Conservation (phyloP, 805 yeast species). For the Pichia occidentalis region DNA sequence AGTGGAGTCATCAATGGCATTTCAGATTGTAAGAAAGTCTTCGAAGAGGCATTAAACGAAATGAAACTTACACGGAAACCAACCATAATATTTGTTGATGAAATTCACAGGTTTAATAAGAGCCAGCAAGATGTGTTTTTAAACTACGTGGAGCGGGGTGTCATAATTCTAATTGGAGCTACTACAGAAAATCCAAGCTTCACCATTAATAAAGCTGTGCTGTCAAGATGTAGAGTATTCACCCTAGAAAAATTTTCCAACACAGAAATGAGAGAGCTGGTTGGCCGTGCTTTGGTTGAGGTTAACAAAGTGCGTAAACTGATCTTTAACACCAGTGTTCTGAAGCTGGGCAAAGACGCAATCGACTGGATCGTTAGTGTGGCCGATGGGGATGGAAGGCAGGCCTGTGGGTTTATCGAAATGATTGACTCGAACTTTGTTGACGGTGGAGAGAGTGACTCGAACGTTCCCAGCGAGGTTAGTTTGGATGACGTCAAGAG, state of each 20-base stretch:
- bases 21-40: slow-evolving; percentile 55
- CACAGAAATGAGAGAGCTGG: slow-evolving; percentile 45
- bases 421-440: slow-evolving; percentile 51
- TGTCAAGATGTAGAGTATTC: slow-evolving; percentile 80
- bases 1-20: slow-evolving; percentile 77
- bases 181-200: slow-evolving; percentile 93
- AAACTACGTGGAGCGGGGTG: slow-evolving; percentile 80
- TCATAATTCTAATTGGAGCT: slow-evolving; percentile 83
- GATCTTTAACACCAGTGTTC: slow-evolving; percentile 42
- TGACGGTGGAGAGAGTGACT: slow-evolving; percentile 6
- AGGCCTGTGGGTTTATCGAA: slow-evolving; percentile 76
- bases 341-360: slow-evolving; percentile 49
- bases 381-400: slow-evolving; percentile 84
- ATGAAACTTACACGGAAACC: slow-evolving; percentile 41
- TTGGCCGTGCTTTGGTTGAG: slow-evolving; percentile 51
- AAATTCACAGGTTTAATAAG: slow-evolving; percentile 81
- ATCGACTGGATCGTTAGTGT: slow-evolving; percentile 63
- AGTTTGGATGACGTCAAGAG: slow-evolving; percentile 33
- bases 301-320: slow-evolving; percentile 54
- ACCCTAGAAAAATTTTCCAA: slow-evolving; percentile 48
- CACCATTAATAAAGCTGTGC: slow-evolving; percentile 71
- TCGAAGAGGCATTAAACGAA: slow-evolving; percentile 44
- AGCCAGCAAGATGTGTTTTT: slow-evolving; percentile 84
- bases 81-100: slow-evolving; percentile 82
- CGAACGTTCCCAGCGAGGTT: slow-evolving; percentile 29